Evolutionary conservation across 768 basidiomycete genomes (phyloP).

Genomic region (Mycena filopes): DNA sequence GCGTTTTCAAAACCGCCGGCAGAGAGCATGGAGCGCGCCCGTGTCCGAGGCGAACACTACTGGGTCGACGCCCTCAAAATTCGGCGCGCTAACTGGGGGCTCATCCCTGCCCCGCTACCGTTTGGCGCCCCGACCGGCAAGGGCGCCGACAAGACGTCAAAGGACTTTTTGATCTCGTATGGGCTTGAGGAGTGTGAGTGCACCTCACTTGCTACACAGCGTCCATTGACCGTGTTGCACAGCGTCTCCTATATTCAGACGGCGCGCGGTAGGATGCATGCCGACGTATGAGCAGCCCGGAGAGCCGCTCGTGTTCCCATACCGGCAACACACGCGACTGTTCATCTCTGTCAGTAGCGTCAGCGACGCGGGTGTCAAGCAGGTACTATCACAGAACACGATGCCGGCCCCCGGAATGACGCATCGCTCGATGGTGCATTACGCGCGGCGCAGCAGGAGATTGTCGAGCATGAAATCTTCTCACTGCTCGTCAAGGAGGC

Average conservation of each 20-base stretch:
- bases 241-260: slow-evolving; percentile 75
- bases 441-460: slow-evolving; percentile 71
- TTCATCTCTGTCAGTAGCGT: slow-evolving; percentile 62
- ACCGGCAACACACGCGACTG: slow-evolving; percentile 71
- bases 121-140: slow-evolving; percentile 76
- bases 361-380: slow-evolving; percentile 45
- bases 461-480: slow-evolving; percentile 86
- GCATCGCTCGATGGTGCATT: slow-evolving; percentile 62
- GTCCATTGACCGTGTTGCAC: slow-evolving; percentile 17
- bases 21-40: slow-evolving; percentile 71
- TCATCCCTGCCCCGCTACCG: slow-evolving; percentile 83
- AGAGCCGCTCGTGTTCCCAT: slow-evolving; percentile 66
- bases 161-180: slow-evolving; percentile 83
- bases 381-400: slow-evolving; percentile 50
- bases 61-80: slow-evolving; percentile 87
- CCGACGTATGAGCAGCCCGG: slow-evolving; percentile 57
- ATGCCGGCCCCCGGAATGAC: slow-evolving; percentile 42
- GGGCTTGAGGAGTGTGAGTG: slow-evolving; percentile 84
- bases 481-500: slow-evolving; percentile 78
- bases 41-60: slow-evolving; percentile 73
- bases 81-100: slow-evolving; percentile 80
- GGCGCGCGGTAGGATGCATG: slow-evolving; percentile 77
- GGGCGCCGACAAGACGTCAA: slow-evolving; percentile 82
- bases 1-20: slow-evolving; percentile 78
- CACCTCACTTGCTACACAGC: too few relatives aligned